A percentile compares a stretch with the other conserved stretches of the same genome.
These are phyloP conservation scores for Mollisia scopiformis DNA, from an alignment of 2,329 filamentous ascomycete species.

Conservation along the genomic window DNA sequence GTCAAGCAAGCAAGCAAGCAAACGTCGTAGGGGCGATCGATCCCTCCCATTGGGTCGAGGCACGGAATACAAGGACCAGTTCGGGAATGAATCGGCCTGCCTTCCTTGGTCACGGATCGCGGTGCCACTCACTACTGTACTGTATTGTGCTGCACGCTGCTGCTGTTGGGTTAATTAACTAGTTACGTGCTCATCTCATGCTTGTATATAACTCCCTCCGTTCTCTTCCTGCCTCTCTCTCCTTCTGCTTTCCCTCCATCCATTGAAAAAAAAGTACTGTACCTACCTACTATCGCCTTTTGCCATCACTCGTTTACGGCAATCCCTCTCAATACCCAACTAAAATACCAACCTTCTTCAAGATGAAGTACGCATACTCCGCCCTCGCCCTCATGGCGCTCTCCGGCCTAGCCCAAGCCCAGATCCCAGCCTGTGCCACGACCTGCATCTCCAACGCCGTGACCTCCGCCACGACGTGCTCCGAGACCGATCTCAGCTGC, in stretches of 20 bases:
- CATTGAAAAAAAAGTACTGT: background rate
- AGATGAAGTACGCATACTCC: constrained; percentile 29
- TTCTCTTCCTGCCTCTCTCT: background rate
- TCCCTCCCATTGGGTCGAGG: constrained; percentile 5
- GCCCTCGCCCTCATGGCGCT: constrained; percentile 21
- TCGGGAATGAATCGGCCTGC: background rate
- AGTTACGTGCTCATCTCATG: constrained; percentile 6
- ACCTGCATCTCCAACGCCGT: constrained; percentile 27
- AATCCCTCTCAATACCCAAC: background rate
- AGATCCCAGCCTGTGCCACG: constrained; percentile 28
- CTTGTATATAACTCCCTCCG: constrained; percentile 10
- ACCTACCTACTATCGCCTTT: background rate
- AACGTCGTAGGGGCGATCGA: no score
- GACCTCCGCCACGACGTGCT: constrained; percentile 22
- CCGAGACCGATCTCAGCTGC: constrained; percentile 22
- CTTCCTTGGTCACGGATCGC: background rate
- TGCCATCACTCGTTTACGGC: constrained; percentile 20
- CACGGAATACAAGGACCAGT: constrained; percentile 10
- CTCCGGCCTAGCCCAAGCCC: constrained; percentile 15
- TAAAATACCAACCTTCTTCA: constrained; percentile 2
- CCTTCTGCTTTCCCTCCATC: background rate
- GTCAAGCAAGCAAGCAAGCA: background rate
- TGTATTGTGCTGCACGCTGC: background rate
- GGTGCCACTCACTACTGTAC: no score
- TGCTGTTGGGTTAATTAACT: background rate